A percentile compares a stretch with the other conserved stretches of the same genome.
Conservation (phyloP, 129 eudicot species). For the Sambucus nigra region DNA sequence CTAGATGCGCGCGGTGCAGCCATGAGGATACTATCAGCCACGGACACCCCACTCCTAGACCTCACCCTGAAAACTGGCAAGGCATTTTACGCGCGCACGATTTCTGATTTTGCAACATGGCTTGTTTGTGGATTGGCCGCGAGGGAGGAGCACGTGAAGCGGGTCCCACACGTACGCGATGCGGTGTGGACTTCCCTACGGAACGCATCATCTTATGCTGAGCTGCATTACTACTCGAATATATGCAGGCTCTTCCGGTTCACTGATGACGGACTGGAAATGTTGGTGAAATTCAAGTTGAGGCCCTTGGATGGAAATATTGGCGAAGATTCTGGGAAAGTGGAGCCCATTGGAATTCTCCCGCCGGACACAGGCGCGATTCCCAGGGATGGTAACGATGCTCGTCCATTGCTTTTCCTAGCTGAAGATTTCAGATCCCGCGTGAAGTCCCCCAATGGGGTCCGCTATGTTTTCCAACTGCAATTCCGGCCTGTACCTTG, state of each 20-base stretch:
- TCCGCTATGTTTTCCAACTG: conserved; percentile 53
- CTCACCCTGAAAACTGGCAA: conserved; percentile 77
- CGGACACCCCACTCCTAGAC: conserved; percentile 46
- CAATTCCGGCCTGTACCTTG: conserved; percentile 50
- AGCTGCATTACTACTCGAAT: conserved; percentile 72
- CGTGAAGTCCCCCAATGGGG: conserved; percentile 62
- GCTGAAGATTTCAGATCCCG: conserved; percentile 66
- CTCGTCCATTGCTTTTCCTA: conserved; percentile 59
- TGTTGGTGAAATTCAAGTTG: conserved; percentile 71
- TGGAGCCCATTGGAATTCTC: conserved; percentile 59
- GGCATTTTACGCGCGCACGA: conserved; percentile 76
- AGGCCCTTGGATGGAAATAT: conserved; percentile 50
- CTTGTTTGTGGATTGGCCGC: conserved; percentile 74
- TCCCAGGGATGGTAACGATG: conserved; percentile 55
- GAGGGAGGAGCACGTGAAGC: conserved; percentile 66
- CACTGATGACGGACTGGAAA: conserved; percentile 63
- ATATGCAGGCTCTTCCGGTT: conserved; percentile 64
- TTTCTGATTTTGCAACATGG: conserved; percentile 83
- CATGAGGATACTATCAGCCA: conserved; percentile 47
- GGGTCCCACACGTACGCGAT: conserved; percentile 66
- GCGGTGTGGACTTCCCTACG: conserved; percentile 80
- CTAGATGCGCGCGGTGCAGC: conserved; percentile 85
- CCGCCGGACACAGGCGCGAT: conserved; percentile 93
- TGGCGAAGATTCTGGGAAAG: conserved; percentile 57
- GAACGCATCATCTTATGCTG: conserved; percentile 46